phyloP scores from a whole-genome alignment of 2,329 filamentous ascomycete species.

The Hawksworthiomyces lignivorus region DNA sequence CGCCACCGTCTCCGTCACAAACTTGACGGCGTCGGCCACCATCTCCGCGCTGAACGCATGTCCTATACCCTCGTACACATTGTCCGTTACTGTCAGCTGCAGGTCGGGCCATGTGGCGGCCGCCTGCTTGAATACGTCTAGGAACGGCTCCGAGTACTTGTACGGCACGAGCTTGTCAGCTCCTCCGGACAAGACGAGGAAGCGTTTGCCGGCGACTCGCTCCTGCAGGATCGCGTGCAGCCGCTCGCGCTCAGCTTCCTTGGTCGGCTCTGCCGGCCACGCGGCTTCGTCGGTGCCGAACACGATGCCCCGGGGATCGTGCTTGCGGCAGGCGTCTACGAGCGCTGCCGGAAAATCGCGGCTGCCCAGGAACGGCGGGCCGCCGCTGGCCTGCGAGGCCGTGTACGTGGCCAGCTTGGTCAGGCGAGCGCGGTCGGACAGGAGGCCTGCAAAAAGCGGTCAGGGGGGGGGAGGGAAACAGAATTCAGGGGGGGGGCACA shows the following conservation, averaged over 20 bases:
- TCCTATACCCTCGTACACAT: conserved; percentile 59
- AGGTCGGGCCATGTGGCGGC: conserved; percentile 44
- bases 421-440: conserved; percentile 68
- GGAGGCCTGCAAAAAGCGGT: conserved; percentile 44
- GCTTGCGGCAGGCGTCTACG: conserved; percentile 51
- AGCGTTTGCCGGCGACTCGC: conserved; percentile 51
- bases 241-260: conserved; percentile 26
- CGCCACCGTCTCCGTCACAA: conserved; percentile 45
- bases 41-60: conserved; percentile 64
- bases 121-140: conserved; percentile 53
- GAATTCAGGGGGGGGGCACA: background rate
- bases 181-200: conserved; percentile 58
- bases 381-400: conserved; percentile 43
- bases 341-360: conserved; percentile 67
- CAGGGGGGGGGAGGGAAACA: background rate
- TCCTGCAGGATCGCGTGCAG: conserved; percentile 38
- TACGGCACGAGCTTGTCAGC: conserved; percentile 69
- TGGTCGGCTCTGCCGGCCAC: conserved; percentile 20
- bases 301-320: conserved; percentile 70
- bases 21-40: conserved; percentile 57
- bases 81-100: conserved; percentile 52
- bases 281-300: conserved; percentile 43
- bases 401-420: conserved; percentile 59
- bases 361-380: conserved; percentile 64
- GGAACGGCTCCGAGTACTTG: conserved; percentile 48